Evolutionary conservation across 495 filamentous ascomycete species (phyloP).

Genomic region (Aspergillus biplanus): DNA sequence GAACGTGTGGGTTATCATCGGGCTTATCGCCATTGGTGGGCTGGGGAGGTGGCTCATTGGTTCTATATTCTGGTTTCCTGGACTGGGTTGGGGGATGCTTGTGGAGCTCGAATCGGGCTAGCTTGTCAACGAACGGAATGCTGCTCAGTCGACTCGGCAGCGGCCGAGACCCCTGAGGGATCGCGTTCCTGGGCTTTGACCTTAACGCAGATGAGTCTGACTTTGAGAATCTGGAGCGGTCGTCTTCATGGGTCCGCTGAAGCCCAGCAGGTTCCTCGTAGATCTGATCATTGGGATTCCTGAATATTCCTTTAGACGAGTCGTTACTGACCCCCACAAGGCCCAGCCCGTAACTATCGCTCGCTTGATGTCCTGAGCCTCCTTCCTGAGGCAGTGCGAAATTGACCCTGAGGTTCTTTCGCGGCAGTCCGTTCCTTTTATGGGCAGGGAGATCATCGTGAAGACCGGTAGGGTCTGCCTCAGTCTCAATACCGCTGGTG

Average conservation of each 20-base stretch:
- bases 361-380: slow-evolving; percentile 10
- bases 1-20: slow-evolving; percentile 33
- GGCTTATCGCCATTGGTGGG: slow-evolving; percentile 25
- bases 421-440: slow-evolving; percentile 27
- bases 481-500: slow-evolving; percentile 17
- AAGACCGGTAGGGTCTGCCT: neutral
- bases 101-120: slow-evolving; percentile 73
- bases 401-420: slow-evolving; percentile 48
- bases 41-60: slow-evolving; percentile 54
- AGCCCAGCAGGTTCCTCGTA: slow-evolving; percentile 77
- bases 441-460: slow-evolving; percentile 16
- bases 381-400: slow-evolving; percentile 44
- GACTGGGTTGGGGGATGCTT: slow-evolving; percentile 78
- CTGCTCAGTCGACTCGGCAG: slow-evolving; percentile 45
- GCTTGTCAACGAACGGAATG: slow-evolving; percentile 55
- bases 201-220: slow-evolving; percentile 56
- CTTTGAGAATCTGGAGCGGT: slow-evolving; percentile 37
- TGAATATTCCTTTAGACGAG: slow-evolving; percentile 48
- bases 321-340: slow-evolving; percentile 43
- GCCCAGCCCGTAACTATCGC: slow-evolving; percentile 28
- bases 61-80: slow-evolving; percentile 71
- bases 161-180: slow-evolving; percentile 54
- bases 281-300: slow-evolving; percentile 75
- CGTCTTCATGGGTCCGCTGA: slow-evolving; percentile 33
- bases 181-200: slow-evolving; percentile 58